Evolutionary conservation across 768 basidiomycete species (phyloP).

Genomic region (Naganishia friedmannii): DNA sequence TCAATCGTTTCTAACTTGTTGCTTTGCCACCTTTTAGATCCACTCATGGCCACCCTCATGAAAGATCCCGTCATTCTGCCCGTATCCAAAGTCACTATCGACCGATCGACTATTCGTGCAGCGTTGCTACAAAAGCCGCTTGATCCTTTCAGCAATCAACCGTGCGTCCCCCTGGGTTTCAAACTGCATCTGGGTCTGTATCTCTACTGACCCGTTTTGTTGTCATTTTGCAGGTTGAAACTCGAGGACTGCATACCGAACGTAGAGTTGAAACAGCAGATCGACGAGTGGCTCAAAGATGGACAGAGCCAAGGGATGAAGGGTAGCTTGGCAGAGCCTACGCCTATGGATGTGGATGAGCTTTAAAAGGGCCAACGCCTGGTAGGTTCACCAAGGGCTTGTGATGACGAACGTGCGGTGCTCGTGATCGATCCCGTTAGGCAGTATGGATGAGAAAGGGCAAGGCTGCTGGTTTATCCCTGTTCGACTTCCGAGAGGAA

Average conservation of each 20-base stretch:
- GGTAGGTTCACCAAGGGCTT: neutral
- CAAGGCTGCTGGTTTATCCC: too few species aligned
- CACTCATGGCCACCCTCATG: constrained; percentile 88
- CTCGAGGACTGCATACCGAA: constrained; percentile 56
- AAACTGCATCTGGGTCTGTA: neutral
- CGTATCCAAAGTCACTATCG: constrained; percentile 71
- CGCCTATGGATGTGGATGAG: constrained; percentile 46
- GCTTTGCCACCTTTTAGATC: constrained; percentile 62
- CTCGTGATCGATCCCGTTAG: too few species aligned
- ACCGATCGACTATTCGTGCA: constrained; percentile 89
- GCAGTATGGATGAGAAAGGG: too few species aligned
- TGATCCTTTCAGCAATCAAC: constrained; percentile 92
- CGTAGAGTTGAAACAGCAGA: constrained; percentile 67
- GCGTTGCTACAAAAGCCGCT: constrained; percentile 84
- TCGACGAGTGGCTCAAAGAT: constrained; percentile 68
- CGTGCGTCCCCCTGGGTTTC: constrained; percentile 60
- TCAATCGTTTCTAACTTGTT: constrained; percentile 6
- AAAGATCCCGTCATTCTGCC: constrained; percentile 89
- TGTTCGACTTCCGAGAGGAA: too few species aligned
- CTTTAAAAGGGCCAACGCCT: neutral
- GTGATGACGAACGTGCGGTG: too few species aligned
- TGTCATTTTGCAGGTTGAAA: constrained; percentile 37
- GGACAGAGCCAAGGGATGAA: constrained; percentile 51
- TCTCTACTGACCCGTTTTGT: constrained; percentile 6
- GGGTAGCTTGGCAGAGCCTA: constrained; percentile 36